Evolutionary conservation across 2,329 filamentous ascomycete genomes (phyloP), one percentile per base, ranked within the genome.

Genomic region (Drechslera avenae): DNA sequence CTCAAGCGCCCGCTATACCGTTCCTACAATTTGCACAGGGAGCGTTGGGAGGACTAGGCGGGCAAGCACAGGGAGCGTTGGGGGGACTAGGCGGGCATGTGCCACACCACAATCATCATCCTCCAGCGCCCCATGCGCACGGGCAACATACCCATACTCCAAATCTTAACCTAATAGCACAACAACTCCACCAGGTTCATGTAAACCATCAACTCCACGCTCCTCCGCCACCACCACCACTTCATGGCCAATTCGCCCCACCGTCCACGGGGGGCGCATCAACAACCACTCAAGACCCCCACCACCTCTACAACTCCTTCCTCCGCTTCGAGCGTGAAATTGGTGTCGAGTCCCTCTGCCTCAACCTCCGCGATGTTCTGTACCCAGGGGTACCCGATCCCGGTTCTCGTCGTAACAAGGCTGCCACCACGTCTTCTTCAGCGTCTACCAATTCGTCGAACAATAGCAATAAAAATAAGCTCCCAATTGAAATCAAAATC

Each of bases 301-400:
- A 52, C 44, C 47, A 51, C 26, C 61, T 71, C 36, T 63, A 66
- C 50, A 57, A 63, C 12, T 60, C 59, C 16, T 72, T 73, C 54
- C 59, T 72, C 34, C 68, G 69, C 43, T 73, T 68, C 62, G 65
- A 69, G 54, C 69, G 71, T 51, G 71, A 73, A 50, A 63, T 68
- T 34, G 68, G 69, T 34, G 59, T 74, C 42, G 68, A 72, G 41
- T 62, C 62, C 3, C 61, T 74, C 16, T 73, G 68, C 34, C 56
- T 73, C 5, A 64, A 62, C 7, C 60, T 74, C 16, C 63, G 66
- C 37, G 72, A 71, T 33, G 39, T 34, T 18, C 23, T 49, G 60
- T 64, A 21, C 44, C 60, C 14, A 1, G 16, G 16, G 17, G 32
- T 19, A 2, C 16, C 40, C 10, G 26, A 28, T 10, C 10, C 26